A percentile compares a stretch with the other conserved stretches of the same genome.
phyloP scores from a whole-genome alignment of 495 filamentous ascomycete species.

The Niebla homalea region DNA sequence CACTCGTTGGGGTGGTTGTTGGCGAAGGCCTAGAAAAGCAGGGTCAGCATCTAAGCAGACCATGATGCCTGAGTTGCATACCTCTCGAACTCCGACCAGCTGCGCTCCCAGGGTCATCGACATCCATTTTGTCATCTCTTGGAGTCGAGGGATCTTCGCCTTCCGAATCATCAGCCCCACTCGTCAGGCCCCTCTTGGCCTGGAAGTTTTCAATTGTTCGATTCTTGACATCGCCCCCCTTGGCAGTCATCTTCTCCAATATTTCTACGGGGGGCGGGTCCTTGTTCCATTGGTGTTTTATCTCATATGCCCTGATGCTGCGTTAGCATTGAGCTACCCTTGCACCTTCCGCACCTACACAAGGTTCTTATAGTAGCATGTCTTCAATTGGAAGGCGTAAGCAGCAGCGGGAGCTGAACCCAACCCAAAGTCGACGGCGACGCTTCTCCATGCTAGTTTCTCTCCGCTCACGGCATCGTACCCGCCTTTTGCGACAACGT shows the following conservation, averaged over 20 bases:
- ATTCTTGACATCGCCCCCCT: constrained; percentile 61
- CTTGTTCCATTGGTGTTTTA: constrained; percentile 51
- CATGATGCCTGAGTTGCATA: constrained; percentile 10
- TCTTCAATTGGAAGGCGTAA: constrained; percentile 64
- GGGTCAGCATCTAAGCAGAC: neutral
- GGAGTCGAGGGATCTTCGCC: constrained; percentile 47
- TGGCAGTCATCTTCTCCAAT: constrained; percentile 60
- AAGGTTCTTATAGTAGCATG: constrained; percentile 70
- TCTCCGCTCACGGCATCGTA: constrained; percentile 71
- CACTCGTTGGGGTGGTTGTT: constrained; percentile 63
- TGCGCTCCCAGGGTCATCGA: constrained; percentile 46
- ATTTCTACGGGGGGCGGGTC: constrained; percentile 74
- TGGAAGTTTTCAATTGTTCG: constrained; percentile 61
- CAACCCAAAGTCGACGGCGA: constrained; percentile 52
- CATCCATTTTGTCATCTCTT: constrained; percentile 41
- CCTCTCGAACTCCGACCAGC: constrained; percentile 48
- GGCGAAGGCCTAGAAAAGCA: constrained; percentile 41
- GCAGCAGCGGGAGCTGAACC: constrained; percentile 52
- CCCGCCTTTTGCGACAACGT: constrained; percentile 55
- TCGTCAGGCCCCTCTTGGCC: constrained; percentile 7
- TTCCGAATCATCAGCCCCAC: constrained; percentile 39
- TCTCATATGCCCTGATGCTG: constrained; percentile 57
- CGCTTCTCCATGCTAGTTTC: constrained; percentile 63
- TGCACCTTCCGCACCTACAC: constrained; percentile 29
- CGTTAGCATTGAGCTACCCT: constrained; percentile 2